phyloP scores from a whole-genome alignment of 2,329 filamentous ascomycete genomes.

The Zalaria obscura region DNA sequence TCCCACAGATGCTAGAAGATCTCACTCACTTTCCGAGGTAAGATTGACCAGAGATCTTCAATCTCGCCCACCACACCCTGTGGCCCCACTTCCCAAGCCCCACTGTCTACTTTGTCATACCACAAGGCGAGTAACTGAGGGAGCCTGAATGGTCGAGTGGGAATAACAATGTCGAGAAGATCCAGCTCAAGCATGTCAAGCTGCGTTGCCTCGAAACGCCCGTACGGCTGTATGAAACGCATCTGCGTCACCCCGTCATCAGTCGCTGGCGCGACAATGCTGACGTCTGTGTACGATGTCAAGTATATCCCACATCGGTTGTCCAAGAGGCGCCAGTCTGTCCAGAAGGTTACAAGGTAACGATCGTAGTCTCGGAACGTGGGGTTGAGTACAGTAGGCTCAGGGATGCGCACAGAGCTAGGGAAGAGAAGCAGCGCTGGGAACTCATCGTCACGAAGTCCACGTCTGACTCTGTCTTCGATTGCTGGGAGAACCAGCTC shows the following conservation, averaged over 20 bases:
- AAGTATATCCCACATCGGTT: slow-evolving; percentile 4
- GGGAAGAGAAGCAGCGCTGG: slow-evolving; percentile 1
- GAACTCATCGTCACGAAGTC: neutral
- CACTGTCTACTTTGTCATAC: slow-evolving; percentile 3
- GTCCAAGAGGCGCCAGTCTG: slow-evolving; percentile 1
- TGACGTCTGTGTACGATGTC: slow-evolving; percentile 1
- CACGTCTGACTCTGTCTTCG: neutral
- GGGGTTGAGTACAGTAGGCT: neutral
- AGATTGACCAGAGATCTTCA: slow-evolving; percentile 1
- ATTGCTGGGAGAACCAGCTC: neutral
- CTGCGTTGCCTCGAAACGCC: neutral
- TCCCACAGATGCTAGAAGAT: too few species aligned
- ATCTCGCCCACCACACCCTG: slow-evolving; percentile 1
- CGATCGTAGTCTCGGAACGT: neutral
- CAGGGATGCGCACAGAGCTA: neutral
- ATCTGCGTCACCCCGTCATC: neutral
- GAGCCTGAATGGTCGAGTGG: neutral
- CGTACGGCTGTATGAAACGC: neutral
- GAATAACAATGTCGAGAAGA: neutral
- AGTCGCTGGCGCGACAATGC: neutral
- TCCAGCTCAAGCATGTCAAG: neutral
- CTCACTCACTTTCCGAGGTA: neutral
- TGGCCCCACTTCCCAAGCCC: slow-evolving; percentile 1
- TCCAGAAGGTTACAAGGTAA: neutral
- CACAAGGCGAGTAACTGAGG: slow-evolving; percentile 2